Evolutionary conservation across 192 early-diverging fungal species (phyloP).

Genomic region (Podila verticillata): DNA sequence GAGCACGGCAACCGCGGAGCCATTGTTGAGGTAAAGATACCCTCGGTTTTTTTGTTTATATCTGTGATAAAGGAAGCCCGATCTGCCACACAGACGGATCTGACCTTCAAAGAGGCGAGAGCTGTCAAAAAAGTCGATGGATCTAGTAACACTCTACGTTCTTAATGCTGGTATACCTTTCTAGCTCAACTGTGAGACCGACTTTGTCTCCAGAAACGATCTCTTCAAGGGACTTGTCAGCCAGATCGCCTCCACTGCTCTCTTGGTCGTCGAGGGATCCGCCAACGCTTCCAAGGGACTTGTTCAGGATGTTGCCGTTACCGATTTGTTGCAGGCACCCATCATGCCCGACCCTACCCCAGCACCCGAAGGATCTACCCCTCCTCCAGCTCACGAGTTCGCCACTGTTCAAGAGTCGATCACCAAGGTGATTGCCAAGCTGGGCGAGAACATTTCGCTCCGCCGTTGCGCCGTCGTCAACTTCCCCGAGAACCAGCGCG

Average conservation of each 20-base stretch:
- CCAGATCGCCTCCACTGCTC: constrained; percentile 65
- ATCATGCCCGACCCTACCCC: constrained; percentile 60
- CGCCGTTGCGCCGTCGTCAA: constrained; percentile 69
- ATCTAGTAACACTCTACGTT: too few species aligned
- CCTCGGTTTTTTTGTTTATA: neutral
- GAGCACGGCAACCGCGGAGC: constrained; percentile 60
- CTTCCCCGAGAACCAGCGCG: constrained; percentile 40
- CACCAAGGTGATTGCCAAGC: constrained; percentile 81
- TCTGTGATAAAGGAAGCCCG: neutral
- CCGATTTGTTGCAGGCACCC: constrained; percentile 56
- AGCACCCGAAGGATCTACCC: constrained; percentile 7
- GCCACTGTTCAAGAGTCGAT: constrained; percentile 71
- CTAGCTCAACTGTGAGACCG: constrained; percentile 92
- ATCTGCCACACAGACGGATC: neutral
- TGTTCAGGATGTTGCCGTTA: constrained; percentile 51
- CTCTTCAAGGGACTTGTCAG: constrained; percentile 80
- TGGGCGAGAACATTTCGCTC: constrained; percentile 91
- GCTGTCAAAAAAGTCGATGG: neutral
- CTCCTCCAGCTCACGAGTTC: constrained; percentile 22
- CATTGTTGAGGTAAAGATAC: constrained; percentile 70
- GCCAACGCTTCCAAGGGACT: constrained; percentile 14
- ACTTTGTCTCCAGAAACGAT: constrained; percentile 91
- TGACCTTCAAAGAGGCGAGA: neutral
- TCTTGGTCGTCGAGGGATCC: constrained; percentile 50
- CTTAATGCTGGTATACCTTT: constrained; percentile 10